Base-by-base conservation (phyloP, 495 filamentous ascomycete genomes). In the Melanomma pulvis-pyrius region DNA sequence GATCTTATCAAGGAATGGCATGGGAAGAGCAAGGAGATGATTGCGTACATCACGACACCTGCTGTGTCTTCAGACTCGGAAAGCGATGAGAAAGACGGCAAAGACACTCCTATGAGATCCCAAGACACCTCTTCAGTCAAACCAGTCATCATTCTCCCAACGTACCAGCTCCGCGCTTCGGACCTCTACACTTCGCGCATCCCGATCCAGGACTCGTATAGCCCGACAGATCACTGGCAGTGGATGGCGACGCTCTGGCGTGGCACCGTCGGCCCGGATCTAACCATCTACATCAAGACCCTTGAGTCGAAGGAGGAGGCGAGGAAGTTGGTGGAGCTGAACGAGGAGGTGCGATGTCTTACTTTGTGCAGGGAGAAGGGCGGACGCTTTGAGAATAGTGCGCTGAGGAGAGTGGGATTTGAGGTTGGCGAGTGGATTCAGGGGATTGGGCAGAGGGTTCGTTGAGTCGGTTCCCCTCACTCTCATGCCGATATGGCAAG, bases 171-270 rank as follows among this genome's bases (percentile, higher is more conserved):
- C 15, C 90, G 87, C 1, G 84, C 85, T 0, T 88, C 89, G 6
- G 90, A 97, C 71, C 76, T 81, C 32, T 93, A 88, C 69, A 88
- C 92, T 0, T 84, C 82, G 54, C 78, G 81, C 17, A 85, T 93
- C 12, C 89, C 89, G 8, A 90, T 96, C 52, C 77, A 80, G 12
- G 93, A 97, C 68, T 80, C 85, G 1, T 96, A 96, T 74, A 83
- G 84, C 0, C 87, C 91, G 0, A 80, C 91, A 29, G 92, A 98
- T 72, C 94, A 98, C 74, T 98, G 94, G 94, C 92, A 97, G 77
- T 97, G 94, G 94, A 91, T 93, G 81, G 94, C 93, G 28, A 94
- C 90, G 54, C 82, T 97, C 2, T 98, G 93, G 93, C 88, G 93
- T 1, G 90, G 90, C 1, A 90, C 91, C 56, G 83, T 93, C 0